Percentiles rank a stretch among this genome's conserved stretches.
phyloP scores from a whole-genome alignment of 2,329 filamentous ascomycete genomes.

The Cladophialophora immunda region DNA sequence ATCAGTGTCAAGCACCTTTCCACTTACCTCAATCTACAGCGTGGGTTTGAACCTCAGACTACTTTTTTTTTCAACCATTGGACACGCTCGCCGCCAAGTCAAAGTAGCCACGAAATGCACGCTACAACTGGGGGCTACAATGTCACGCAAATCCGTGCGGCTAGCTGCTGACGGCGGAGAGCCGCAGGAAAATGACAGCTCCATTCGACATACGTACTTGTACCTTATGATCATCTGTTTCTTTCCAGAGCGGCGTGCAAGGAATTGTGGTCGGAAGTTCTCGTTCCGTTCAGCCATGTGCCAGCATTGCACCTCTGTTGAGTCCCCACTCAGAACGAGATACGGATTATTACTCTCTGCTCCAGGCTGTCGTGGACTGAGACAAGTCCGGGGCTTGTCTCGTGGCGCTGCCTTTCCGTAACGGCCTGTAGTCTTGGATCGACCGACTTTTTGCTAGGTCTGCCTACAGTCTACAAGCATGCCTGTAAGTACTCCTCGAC shows the following conservation, averaged over 20 bases:
- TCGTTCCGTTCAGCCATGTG: not conserved
- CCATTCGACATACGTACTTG: conserved; percentile 5
- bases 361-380: not conserved
- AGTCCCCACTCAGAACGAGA: not conserved
- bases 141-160: conserved; percentile 8
- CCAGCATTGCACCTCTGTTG: not conserved
- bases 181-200: conserved; percentile 16
- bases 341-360: not conserved
- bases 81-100: not conserved
- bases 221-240: not conserved
- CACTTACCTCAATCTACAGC: not conserved
- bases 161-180: conserved; percentile 22
- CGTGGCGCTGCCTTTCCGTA: not conserved
- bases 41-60: not conserved
- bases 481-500: not conserved
- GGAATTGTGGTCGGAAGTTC: not conserved
- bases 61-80: not conserved
- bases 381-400: not conserved
- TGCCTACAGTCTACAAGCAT: not conserved
- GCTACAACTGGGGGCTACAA: not conserved
- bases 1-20: not conserved
- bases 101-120: not conserved
- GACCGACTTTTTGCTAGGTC: not conserved
- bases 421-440: not conserved
- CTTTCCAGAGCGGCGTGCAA: not conserved